Percentiles rank a stretch among this genome's conserved stretches.
These are phyloP conservation scores for Penicillium parvum DNA, from an alignment of 495 filamentous ascomycete species.

Conservation along the genomic window DNA sequence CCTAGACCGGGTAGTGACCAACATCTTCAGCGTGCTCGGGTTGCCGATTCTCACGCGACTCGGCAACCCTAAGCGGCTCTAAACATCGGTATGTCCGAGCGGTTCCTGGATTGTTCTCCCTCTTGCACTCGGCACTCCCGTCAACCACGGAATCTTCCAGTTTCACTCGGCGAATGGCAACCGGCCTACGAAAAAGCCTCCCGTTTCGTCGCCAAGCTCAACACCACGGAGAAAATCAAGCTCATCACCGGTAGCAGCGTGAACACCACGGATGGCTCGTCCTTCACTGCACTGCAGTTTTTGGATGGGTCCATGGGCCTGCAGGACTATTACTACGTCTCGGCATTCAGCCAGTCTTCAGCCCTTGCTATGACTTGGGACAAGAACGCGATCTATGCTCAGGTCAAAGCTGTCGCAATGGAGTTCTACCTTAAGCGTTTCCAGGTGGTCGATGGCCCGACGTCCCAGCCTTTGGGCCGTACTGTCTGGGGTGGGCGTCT, in stretches of 20 bases:
- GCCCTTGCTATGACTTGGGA: constrained; percentile 57
- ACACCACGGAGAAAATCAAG: constrained; percentile 79
- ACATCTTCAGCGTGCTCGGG: no score
- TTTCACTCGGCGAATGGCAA: not conserved
- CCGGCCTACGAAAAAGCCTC: constrained; percentile 67
- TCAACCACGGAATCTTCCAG: not conserved
- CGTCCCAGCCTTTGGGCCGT: constrained; percentile 65
- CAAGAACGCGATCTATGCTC: constrained; percentile 51
- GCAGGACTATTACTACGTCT: constrained; percentile 53
- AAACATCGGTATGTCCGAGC: no score
- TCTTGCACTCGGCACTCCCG: no score
- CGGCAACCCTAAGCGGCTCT: no score
- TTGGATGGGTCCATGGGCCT: constrained; percentile 54
- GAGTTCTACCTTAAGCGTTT: constrained; percentile 51
- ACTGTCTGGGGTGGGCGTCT: constrained; percentile 66
- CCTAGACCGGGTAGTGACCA: no score
- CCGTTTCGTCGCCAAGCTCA: constrained; percentile 70
- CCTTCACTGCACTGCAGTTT: constrained; percentile 14
- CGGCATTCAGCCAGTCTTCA: constrained; percentile 61
- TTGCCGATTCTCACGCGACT: no score
- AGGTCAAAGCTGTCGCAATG: constrained; percentile 45
- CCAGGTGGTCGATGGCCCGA: constrained; percentile 54
- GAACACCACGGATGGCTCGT: constrained; percentile 36
- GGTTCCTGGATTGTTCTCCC: no score
- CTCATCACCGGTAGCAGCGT: constrained; percentile 66